phyloP scores from a whole-genome alignment of 768 basidiomycete species.

The Boletus speciosus region DNA sequence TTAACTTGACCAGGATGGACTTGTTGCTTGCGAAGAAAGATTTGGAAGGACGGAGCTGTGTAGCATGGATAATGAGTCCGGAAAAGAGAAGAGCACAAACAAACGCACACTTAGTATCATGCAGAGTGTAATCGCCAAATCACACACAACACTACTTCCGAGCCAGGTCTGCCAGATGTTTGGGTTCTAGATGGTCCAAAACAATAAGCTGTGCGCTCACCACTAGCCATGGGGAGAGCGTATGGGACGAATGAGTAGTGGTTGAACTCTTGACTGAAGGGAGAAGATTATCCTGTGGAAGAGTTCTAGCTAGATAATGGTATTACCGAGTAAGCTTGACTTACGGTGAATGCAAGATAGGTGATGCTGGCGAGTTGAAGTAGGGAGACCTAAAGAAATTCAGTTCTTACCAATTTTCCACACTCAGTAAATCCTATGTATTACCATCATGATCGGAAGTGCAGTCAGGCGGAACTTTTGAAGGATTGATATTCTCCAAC shows the following conservation, averaged over 20 bases:
- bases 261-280: not conserved
- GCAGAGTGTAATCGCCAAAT: constrained; percentile 19
- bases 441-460: constrained; percentile 17
- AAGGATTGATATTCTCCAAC: constrained; percentile 21
- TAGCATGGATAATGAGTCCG: not conserved
- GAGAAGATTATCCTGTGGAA: not conserved
- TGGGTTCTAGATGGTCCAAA: not conserved
- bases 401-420: not conserved
- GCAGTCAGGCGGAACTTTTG: not conserved
- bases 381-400: constrained; percentile 16
- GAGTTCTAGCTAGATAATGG: not conserved
- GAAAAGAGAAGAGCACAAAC: not conserved
- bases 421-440: not conserved
- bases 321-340: not conserved
- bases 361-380: constrained; percentile 20
- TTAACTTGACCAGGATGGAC: constrained; percentile 8
- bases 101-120: constrained; percentile 15
- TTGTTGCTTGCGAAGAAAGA: constrained; percentile 1
- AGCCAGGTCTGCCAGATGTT: constrained; percentile 18
- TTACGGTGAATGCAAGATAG: not conserved
- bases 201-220: constrained; percentile 1
- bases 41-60: constrained; percentile 16
- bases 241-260: no score
- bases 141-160: constrained; percentile 15
- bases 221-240: constrained; percentile 3